Evolutionary conservation across 108 stramenopile species (phyloP), one percentile per base, ranked within the genome.

Genomic region (Cyclotella kingstonii): DNA sequence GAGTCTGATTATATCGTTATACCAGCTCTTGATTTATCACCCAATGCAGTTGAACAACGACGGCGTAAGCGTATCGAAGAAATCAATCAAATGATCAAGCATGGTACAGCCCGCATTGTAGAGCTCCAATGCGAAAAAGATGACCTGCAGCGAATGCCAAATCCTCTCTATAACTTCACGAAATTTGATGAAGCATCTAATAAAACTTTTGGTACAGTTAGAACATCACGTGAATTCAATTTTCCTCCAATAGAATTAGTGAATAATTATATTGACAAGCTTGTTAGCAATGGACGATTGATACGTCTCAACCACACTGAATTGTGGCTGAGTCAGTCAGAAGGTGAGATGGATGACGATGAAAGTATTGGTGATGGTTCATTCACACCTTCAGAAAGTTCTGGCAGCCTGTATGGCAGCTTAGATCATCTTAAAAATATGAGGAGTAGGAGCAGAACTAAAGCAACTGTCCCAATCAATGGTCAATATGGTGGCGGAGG

Each of bases 101-200:
- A 76, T 25, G 78, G 81, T 19, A 82, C 82, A 48, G 47, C 54
- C 15, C 68, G 72, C 5, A 63, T 93, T 25, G 42, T 79, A 14
- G 83, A 91, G 40, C 65, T 94, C 40, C 84, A 82, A 60, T 87
- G 85, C 47, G 86, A 94, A 60, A 90, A 88, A 49, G 93, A 94
- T 77, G 78, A 83, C 29, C 51, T 94, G 41, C 83, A 88, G 60
- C 57, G 72, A 33, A 63, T 84, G n/a, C 90, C 84, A 27, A 91
- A 94, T 68, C 93, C 93, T 25, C 62, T 94, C 28, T 91, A 78
- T 55, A 88, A 94, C 73, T 88, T 83, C 7, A 81, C 77, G 46
- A 43, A 70, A 47, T 61, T 75, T 27, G 59, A 78, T 44, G 56
- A 54, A 10, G 60, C 68, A 17, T 39, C 73, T 6, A 70, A 81